Evolutionary conservation across 352 stramenopile genomes (phyloP).

Genomic region (Phytophthora pseudosyringae): DNA sequence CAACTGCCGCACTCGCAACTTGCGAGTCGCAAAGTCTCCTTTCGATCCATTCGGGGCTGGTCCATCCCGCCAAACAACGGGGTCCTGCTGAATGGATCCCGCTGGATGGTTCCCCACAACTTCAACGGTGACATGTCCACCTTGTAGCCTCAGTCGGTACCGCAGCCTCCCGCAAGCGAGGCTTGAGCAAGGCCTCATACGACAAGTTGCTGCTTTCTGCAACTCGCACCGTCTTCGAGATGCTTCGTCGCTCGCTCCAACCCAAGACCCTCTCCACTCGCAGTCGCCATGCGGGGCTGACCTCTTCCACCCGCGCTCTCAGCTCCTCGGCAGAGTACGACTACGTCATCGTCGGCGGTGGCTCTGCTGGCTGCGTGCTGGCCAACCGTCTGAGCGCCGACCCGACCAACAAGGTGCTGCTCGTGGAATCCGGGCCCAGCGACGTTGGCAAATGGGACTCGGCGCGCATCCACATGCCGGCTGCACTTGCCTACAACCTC

Average conservation of each 20-base stretch:
- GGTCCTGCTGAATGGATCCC: too few species aligned
- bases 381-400: slow-evolving; percentile 88
- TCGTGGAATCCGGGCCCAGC: slow-evolving; percentile 90
- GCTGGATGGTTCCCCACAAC: slow-evolving; percentile 6
- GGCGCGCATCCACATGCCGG: slow-evolving; percentile 85
- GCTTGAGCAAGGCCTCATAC: slow-evolving; percentile 7
- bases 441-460: slow-evolving; percentile 80
- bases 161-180: not conserved
- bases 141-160: not conserved
- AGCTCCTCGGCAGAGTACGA: slow-evolving; percentile 64
- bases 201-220: slow-evolving; percentile 8
- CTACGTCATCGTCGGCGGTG: slow-evolving; percentile 91
- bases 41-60: not conserved
- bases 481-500: slow-evolving; percentile 80
- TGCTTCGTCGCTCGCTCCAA: slow-evolving; percentile 16
- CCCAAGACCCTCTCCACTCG: slow-evolving; percentile 1
- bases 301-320: slow-evolving; percentile 22
- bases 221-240: slow-evolving; percentile 3
- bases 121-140: slow-evolving; percentile 20
- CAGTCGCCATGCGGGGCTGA: slow-evolving; percentile 1
- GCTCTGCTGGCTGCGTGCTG: slow-evolving; percentile 91
- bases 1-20: not conserved
- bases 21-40: not conserved
- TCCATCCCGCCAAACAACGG: not conserved
- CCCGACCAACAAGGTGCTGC: slow-evolving; percentile 75